phyloP scores from a whole-genome alignment of 352 stramenopile genomes.

The Globisporangium recalcitrans region DNA sequence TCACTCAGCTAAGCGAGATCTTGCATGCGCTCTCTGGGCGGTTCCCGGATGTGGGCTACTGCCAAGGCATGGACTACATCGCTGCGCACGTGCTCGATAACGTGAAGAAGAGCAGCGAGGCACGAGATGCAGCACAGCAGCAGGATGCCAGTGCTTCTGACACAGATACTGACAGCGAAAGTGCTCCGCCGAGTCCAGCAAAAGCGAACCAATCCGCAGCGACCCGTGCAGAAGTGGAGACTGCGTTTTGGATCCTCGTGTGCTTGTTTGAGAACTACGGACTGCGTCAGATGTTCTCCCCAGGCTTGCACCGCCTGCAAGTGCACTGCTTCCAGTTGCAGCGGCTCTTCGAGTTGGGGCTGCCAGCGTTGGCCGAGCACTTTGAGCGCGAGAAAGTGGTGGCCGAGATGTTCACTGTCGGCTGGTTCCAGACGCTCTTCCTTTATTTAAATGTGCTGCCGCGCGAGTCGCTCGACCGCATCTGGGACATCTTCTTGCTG shows the following conservation, averaged over 20 bases:
- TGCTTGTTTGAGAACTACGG: slow-evolving; percentile 78
- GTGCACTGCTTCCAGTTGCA: slow-evolving; percentile 81
- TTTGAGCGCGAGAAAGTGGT: slow-evolving; percentile 77
- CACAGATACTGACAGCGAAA: slow-evolving; percentile 14
- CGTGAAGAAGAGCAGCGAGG: slow-evolving; percentile 66
- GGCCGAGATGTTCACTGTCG: slow-evolving; percentile 85
- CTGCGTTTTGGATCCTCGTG: slow-evolving; percentile 76
- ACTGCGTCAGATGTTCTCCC: slow-evolving; percentile 74
- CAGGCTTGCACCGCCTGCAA: slow-evolving; percentile 61
- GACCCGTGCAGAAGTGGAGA: slow-evolving; percentile 55
- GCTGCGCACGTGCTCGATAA: slow-evolving; percentile 75
- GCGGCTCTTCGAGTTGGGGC: slow-evolving; percentile 49
- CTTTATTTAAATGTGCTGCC: slow-evolving; percentile 84
- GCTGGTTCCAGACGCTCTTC: slow-evolving; percentile 87
- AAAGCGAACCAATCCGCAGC: slow-evolving; percentile 27
- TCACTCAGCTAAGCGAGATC: slow-evolving; percentile 71
- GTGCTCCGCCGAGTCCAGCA: slow-evolving; percentile 21
- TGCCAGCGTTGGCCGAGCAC: slow-evolving; percentile 56
- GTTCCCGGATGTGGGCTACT: slow-evolving; percentile 83
- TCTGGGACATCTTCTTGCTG: slow-evolving; percentile 86
- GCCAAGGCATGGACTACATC: slow-evolving; percentile 88
- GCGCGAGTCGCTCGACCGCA: slow-evolving; percentile 54
- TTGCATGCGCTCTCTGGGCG: slow-evolving; percentile 72
- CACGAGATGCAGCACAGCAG: slow-evolving; percentile 17
- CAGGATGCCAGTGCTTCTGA: slow-evolving; percentile 3